These are phyloP conservation scores for Adansonia grandidieri DNA, from an alignment of 441 rosid genomes.

Conservation along the genomic window DNA sequence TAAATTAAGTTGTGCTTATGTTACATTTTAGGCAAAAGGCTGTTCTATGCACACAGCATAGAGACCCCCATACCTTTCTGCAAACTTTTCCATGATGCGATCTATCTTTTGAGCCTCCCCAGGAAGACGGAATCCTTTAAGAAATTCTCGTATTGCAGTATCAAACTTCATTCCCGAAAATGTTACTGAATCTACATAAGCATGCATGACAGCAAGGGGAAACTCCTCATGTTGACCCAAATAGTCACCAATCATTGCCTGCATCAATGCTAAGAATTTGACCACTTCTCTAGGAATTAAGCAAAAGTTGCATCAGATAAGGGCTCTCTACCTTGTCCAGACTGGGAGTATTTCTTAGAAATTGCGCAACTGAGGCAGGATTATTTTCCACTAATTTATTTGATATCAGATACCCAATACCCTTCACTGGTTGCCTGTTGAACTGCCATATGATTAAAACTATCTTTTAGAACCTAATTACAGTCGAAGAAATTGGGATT, in stretches of 20 bases:
- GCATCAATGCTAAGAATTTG: conserved; percentile 51
- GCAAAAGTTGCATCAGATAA: conserved; percentile 26
- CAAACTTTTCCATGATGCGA: conserved; percentile 99
- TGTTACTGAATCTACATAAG: conserved; percentile 89
- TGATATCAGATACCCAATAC: conserved; percentile 72
- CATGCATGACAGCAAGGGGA: conserved; percentile 99
- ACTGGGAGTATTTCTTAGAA: conserved; percentile 74
- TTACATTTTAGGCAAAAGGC: conserved; percentile 5
- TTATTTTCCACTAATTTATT: conserved; percentile 86
- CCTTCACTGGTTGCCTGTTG: conserved; percentile 87
- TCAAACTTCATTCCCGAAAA: conserved; percentile 96
- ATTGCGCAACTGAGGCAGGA: conserved; percentile 86
- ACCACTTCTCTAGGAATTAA: conserved; percentile 30
- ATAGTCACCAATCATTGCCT: conserved; percentile 98
- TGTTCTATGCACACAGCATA: not conserved
- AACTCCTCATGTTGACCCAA: conserved; percentile 98
- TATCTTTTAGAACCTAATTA: conserved; percentile 20
- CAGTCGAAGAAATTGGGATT: conserved; percentile 13
- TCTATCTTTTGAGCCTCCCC: conserved; percentile 99
- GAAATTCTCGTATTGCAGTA: conserved; percentile 89
- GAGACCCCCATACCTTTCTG: conserved; percentile 73
- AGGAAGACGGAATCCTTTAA: conserved; percentile 97
- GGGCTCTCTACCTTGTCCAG: conserved; percentile 76
- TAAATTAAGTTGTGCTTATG: conserved; percentile 1
- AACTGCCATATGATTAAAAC: conserved; percentile 61